phyloP scores from a whole-genome alignment of 495 filamentous ascomycete genomes.

The Tetracladium marchalianum region DNA sequence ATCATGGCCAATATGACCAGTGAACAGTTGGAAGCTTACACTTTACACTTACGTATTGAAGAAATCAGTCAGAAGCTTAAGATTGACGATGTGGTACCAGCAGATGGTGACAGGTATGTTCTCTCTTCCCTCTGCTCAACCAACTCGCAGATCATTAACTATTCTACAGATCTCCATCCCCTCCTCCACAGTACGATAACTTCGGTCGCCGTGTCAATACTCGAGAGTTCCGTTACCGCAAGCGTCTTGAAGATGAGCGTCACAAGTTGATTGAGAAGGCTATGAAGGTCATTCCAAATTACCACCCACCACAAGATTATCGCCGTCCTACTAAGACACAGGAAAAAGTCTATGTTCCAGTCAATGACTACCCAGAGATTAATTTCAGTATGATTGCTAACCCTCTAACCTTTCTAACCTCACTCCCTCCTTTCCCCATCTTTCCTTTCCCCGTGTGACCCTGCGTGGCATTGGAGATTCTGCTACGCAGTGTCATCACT shows the following conservation, averaged over 20 bases:
- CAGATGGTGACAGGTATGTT: slow-evolving; percentile 82
- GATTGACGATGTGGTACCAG: slow-evolving; percentile 95
- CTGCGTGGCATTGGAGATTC: slow-evolving; percentile 25
- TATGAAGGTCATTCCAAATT: slow-evolving; percentile 97
- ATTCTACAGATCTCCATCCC: slow-evolving; percentile 72
- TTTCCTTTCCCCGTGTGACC: slow-evolving; percentile 38
- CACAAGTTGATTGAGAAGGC: slow-evolving; percentile 97
- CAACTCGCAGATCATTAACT: slow-evolving; percentile 11
- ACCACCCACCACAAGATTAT: slow-evolving; percentile 94
- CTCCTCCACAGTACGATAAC: slow-evolving; percentile 95
- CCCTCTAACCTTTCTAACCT: slow-evolving; percentile 78
- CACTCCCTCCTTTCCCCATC: slow-evolving; percentile 27
- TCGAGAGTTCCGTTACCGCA: slow-evolving; percentile 92
- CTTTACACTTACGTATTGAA: slow-evolving; percentile 87
- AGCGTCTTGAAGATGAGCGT: slow-evolving; percentile 93
- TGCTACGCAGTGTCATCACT: slow-evolving; percentile 42
- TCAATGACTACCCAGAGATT: slow-evolving; percentile 99
- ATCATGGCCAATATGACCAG: slow-evolving; percentile 95
- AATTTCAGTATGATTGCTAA: slow-evolving; percentile 99
- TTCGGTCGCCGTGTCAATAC: slow-evolving; percentile 98
- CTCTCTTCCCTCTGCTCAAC: neutral
- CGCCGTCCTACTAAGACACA: slow-evolving; percentile 97
- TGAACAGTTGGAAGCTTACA: slow-evolving; percentile 96
- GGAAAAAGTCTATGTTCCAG: slow-evolving; percentile 99
- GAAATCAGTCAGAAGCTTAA: slow-evolving; percentile 98